Base-by-base conservation (phyloP, 106 monocot species). In the Platanthera zijinensis region DNA sequence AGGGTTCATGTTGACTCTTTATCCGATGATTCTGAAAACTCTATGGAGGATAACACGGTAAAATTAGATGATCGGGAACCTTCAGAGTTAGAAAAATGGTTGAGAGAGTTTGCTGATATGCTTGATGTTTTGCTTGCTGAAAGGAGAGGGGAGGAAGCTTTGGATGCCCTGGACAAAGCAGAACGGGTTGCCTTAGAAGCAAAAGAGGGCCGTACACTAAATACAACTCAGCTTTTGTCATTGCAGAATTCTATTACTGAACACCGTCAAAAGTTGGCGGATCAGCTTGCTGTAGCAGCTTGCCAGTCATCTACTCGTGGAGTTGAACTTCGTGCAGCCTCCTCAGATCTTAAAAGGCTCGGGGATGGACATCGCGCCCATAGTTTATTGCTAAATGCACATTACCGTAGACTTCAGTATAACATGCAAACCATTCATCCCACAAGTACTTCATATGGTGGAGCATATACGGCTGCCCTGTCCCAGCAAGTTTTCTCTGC, bases 401-500 rank as follows among this genome's bases (percentile, higher is more conserved):
- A 97, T 83, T 57, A 87, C 56, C 87, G 91, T 73, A 94, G 86
- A 64, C 94, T 94, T 84, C 89, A 91, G 25, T 86, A 86, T 73
- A 93, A 91, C 76, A 89, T 97, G 93, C 93, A 94, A 74, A 91
- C 67, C 57, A 91, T 97, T 83, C 91, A 89, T 78, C 97, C 97
- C 10, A 89, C 91, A 39, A 94, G 86, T 83, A 91, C 93, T 78
- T 89, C 94, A 32, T 94, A 94, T 81, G 97, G 97, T 61, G 97
- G 97, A 82, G 89, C 93, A 70, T 94, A 97, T 51, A 97, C 94
- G 62, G 86, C 91, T 83, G 89, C 93, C 30, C 87, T 97, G 10
- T 91, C 97, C 45, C 93, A 97, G 51, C 93, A 91, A 81, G 93
- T 94, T 47, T 97, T 97, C 75, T 97, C 97, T 76, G 84, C 94